Percentiles rank a stretch among this genome's conserved stretches.
Conservation (phyloP, 164 flowering plant species). For the Stephania japonica region DNA sequence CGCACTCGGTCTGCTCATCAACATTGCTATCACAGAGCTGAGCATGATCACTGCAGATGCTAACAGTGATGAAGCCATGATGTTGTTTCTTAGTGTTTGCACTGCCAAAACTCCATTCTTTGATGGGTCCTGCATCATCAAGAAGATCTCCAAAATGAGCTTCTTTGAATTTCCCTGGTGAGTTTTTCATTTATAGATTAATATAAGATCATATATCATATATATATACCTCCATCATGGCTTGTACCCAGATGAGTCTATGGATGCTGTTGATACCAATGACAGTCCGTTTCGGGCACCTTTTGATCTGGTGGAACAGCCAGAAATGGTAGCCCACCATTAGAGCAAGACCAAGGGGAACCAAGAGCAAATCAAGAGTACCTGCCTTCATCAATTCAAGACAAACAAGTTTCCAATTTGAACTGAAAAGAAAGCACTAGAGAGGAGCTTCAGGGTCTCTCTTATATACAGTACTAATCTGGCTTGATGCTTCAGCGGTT, state of each 20-base stretch:
- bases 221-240: slow-evolving; percentile 71
- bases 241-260: slow-evolving; percentile 46
- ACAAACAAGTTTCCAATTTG: too few relatives aligned
- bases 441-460: too few relatives aligned
- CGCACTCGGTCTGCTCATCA: slow-evolving; percentile 35
- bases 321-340: slow-evolving; percentile 61
- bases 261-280: slow-evolving; percentile 61
- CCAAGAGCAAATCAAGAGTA: slow-evolving; percentile 43
- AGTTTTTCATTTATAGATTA: too few relatives aligned
- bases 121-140: slow-evolving; percentile 34
- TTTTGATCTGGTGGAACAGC: slow-evolving; percentile 48
- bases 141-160: too few relatives aligned
- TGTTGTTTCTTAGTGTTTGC: slow-evolving; percentile 76
- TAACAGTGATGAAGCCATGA: slow-evolving; percentile 87
- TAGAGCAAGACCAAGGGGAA: slow-evolving; percentile 48
- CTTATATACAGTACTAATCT: too few relatives aligned
- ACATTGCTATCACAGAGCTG: slow-evolving; percentile 60
- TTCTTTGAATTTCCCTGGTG: too few relatives aligned
- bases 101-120: slow-evolving; percentile 70
- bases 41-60: slow-evolving; percentile 77
- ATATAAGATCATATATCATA: neutral
- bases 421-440: too few relatives aligned
- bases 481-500: too few relatives aligned
- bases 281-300: slow-evolving; percentile 48
- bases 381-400: neutral